These are phyloP conservation scores for Mortierella sp. DNA, from an alignment of 371 early-diverging fungal genomes.

Conservation along the genomic window DNA sequence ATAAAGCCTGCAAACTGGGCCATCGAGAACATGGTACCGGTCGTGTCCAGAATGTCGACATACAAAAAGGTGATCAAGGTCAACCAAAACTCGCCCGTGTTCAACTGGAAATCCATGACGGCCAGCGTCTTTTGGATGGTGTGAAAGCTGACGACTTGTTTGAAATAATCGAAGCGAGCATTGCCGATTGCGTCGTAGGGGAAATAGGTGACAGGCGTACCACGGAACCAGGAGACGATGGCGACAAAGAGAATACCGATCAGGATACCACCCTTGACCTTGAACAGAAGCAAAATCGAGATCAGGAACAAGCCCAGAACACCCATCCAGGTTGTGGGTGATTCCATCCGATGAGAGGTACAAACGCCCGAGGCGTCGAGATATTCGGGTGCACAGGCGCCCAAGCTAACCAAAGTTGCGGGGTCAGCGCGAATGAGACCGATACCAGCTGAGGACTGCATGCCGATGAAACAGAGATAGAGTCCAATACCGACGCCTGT, in stretches of 20 bases:
- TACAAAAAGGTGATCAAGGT: slow-evolving; percentile 84
- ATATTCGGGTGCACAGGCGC: slow-evolving; percentile 69
- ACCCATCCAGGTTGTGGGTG: slow-evolving; percentile 78
- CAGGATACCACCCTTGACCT: slow-evolving; percentile 78
- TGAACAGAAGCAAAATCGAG: slow-evolving; percentile 67
- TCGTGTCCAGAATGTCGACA: slow-evolving; percentile 70
- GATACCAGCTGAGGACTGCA: slow-evolving; percentile 82
- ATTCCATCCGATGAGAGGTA: slow-evolving; percentile 68
- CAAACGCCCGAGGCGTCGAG: slow-evolving; percentile 66
- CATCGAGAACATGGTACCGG: slow-evolving; percentile 80
- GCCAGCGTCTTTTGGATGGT: slow-evolving; percentile 68
- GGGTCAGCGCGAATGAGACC: slow-evolving; percentile 72
- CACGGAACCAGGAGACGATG: slow-evolving; percentile 75
- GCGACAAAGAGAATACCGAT: slow-evolving; percentile 77
- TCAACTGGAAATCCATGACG: slow-evolving; percentile 70
- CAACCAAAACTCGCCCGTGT: slow-evolving; percentile 75
- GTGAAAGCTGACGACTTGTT: slow-evolving; percentile 75
- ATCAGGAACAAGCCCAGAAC: slow-evolving; percentile 79
- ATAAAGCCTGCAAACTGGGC: slow-evolving; percentile 82
- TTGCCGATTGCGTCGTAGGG: slow-evolving; percentile 73
- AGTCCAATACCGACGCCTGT: slow-evolving; percentile 83
- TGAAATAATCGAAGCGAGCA: slow-evolving; percentile 75
- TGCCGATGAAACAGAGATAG: slow-evolving; percentile 79
- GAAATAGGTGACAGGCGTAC: slow-evolving; percentile 76
- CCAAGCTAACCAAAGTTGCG: slow-evolving; percentile 75